Conservation (phyloP, 2,329 filamentous ascomycete species). For the Colletotrichum endophyticum region DNA sequence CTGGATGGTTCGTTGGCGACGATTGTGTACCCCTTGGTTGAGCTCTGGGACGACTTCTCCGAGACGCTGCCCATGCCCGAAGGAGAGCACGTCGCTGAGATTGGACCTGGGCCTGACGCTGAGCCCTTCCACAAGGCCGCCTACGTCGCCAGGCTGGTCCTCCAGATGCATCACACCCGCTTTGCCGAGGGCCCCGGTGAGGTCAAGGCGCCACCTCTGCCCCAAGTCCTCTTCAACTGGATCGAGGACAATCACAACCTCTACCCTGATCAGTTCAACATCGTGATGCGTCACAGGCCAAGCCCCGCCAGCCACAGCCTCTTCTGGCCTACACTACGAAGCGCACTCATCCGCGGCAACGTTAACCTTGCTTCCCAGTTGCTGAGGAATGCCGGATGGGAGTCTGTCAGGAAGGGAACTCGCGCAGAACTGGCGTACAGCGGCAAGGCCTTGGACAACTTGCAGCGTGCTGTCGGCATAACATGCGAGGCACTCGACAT, state of each 20-base stretch:
- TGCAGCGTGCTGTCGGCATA: conserved; percentile 73
- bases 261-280: conserved; percentile 69
- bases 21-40: conserved; percentile 55
- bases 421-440: conserved; percentile 71
- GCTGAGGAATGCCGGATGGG: conserved; percentile 79
- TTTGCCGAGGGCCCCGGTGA: conserved; percentile 39
- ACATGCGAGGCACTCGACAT: conserved; percentile 73
- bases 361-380: conserved; percentile 70
- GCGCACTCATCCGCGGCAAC: conserved; percentile 76
- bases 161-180: conserved; percentile 77
- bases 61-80: conserved; percentile 52
- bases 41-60: conserved; percentile 61
- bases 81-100: conserved; percentile 62
- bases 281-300: conserved; percentile 67
- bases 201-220: conserved; percentile 61
- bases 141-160: conserved; percentile 77
- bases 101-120: conserved; percentile 68
- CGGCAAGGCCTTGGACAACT: conserved; percentile 77
- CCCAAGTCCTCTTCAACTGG: conserved; percentile 85
- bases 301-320: conserved; percentile 77
- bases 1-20: conserved; percentile 62
- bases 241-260: conserved; percentile 76
- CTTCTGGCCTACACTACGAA: conserved; percentile 88
- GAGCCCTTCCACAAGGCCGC: conserved; percentile 76
- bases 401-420: conserved; percentile 72